Evolutionary conservation across 257 asterid species (phyloP).

Genomic region (Apocynum venetum): DNA sequence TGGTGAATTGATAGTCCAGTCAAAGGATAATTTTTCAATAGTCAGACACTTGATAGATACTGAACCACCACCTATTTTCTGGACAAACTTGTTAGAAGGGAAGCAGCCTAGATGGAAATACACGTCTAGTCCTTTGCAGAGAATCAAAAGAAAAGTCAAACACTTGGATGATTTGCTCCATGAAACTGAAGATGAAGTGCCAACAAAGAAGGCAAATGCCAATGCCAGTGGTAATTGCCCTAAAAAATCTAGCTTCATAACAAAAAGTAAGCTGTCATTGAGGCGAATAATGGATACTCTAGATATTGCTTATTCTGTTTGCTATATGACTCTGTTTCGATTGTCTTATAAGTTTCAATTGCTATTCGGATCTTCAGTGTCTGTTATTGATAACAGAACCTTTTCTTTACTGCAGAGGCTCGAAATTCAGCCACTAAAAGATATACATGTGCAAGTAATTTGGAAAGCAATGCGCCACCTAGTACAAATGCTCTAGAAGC

Average conservation of each 20-base stretch:
- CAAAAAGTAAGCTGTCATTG: slow-evolving; percentile 14
- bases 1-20: slow-evolving; percentile 44
- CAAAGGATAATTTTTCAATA: slow-evolving; percentile 23
- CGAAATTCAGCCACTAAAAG: slow-evolving; percentile 14
- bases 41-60: slow-evolving; percentile 28
- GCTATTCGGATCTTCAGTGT: not conserved
- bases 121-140: slow-evolving; percentile 24
- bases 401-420: slow-evolving; percentile 16
- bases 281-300: slow-evolving; percentile 14
- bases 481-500: not conserved
- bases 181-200: slow-evolving; percentile 13
- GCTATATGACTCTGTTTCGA: not conserved
- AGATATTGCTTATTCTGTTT: slow-evolving; percentile 21
- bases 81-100: slow-evolving; percentile 45
- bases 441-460: not conserved
- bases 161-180: slow-evolving; percentile 8
- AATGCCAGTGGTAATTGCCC: slow-evolving; percentile 16
- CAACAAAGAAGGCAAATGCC: slow-evolving; percentile 24
- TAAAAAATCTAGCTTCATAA: not conserved
- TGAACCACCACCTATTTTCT: slow-evolving; percentile 36
- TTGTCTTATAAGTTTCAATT: not conserved
- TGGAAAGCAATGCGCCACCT: not conserved
- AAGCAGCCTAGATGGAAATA: slow-evolving; percentile 48
- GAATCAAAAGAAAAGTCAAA: slow-evolving; percentile 28
- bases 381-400: not conserved